Percentiles rank a stretch among this genome's conserved stretches.
These are phyloP conservation scores for Curvularia lunata DNA, from an alignment of 2,329 filamentous ascomycete species.

Conservation along the genomic window DNA sequence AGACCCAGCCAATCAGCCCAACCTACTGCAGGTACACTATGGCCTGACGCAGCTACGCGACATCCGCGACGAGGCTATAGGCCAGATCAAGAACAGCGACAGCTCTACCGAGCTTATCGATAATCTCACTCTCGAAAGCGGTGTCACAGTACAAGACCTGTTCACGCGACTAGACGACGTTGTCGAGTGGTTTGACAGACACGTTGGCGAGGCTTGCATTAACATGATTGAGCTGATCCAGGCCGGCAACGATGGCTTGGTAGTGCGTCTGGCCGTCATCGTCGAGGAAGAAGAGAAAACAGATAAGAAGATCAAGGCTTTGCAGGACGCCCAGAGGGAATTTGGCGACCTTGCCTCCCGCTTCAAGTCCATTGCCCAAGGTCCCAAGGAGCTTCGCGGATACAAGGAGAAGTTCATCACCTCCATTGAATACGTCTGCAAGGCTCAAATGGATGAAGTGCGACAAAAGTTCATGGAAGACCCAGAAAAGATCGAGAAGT, in stretches of 20 bases:
- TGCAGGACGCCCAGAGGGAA: conserved; percentile 93
- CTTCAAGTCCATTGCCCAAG: conserved; percentile 94
- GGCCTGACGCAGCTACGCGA: conserved; percentile 90
- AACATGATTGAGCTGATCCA: conserved; percentile 89
- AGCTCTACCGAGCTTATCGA: conserved; percentile 96
- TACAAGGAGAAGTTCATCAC: conserved; percentile 96
- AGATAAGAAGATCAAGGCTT: conserved; percentile 85
- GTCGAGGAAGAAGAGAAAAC: conserved; percentile 97
- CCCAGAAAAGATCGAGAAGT: conserved; percentile 82
- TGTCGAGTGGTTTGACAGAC: conserved; percentile 94
- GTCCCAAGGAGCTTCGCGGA: conserved; percentile 87
- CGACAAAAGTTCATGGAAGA: conserved; percentile 81
- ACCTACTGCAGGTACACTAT: conserved; percentile 87
- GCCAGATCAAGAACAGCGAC: conserved; percentile 82
- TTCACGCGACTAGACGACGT: conserved; percentile 86
- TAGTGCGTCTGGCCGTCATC: conserved; percentile 88
- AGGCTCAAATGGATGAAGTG: conserved; percentile 74
- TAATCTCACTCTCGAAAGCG: conserved; percentile 65
- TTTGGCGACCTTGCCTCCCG: conserved; percentile 92
- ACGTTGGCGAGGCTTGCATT: conserved; percentile 85
- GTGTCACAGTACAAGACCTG: conserved; percentile 82
- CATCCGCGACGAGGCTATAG: conserved; percentile 94
- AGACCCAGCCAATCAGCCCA: conserved; percentile 88
- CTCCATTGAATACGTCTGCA: conserved; percentile 75
- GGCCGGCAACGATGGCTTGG: conserved; percentile 83